Base-by-base conservation (phyloP, 2,329 filamentous ascomycete species). In the Niveomyces coronatus region DNA sequence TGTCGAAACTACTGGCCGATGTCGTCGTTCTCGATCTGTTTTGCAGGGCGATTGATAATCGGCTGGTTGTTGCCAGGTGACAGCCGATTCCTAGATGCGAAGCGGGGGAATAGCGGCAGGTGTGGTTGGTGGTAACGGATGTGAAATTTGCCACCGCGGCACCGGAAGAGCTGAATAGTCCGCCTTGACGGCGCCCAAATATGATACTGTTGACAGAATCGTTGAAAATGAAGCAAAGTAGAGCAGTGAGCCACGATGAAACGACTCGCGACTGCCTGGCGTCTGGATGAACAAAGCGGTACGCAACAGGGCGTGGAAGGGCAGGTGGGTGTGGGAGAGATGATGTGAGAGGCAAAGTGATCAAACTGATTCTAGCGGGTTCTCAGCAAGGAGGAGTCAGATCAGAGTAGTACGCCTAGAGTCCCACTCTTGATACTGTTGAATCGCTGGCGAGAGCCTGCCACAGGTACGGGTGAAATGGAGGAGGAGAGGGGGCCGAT, bases 331-430 rank as follows among this genome's bases (percentile, higher is more conserved):
- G 11, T 23, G 11, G 32, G 29, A 4, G 11, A 27, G 38, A 31
- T 18, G 38, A 40, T 40, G 39, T 17, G 32, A 19, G 39, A 40
- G 39, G 28, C 32, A 40, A 40, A 40, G 20, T 18, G 5, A 33
- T 22, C 27, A 35, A 20, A n/a, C n/a, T 23, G 27, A 22, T 31
- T 31, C 27, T 15, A 34, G 30, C 38, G 32, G 20, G 20, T 35
- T 40, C 32, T 19, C 20, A 17, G 32, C 22, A 33, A 31, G 39
- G 32, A 29, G 11, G 22, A 7, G 22, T 11, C 29, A 31, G 18
- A 40, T 39, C 29, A 39, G 26, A 26, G 14, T 8, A 24, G 23
- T 13, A 13, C 19, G 29, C 29, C 11, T 11, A 19, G 22, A 33
- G 35, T 19, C 18, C 39, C 38, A 35, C 38, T n/a, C n/a, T n/a